phyloP scores from a whole-genome alignment of 176 grass and related monocot species.

The Canna indica region DNA sequence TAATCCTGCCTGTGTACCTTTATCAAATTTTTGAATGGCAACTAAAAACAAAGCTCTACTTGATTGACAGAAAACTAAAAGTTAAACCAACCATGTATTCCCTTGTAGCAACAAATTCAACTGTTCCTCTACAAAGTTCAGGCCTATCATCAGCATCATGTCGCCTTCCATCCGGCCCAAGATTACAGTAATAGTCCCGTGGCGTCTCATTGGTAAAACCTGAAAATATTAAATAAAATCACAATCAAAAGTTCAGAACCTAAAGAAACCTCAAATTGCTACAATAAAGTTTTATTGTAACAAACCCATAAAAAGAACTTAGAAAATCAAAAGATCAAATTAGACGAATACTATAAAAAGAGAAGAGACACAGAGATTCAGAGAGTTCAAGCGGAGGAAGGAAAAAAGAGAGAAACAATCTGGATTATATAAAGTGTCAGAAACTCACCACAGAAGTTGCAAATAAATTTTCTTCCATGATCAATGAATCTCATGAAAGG shows the following conservation, averaged over 20 bases:
- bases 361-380: neutral
- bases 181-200: conserved; percentile 86
- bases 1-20: neutral
- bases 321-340: neutral
- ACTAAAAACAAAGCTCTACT: neutral
- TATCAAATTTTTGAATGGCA: neutral
- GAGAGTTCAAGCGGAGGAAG: neutral
- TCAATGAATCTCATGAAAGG: conserved; percentile 91
- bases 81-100: conserved; percentile 73
- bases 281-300: neutral
- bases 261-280: neutral
- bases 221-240: conserved; percentile 15
- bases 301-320: neutral
- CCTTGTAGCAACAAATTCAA: conserved; percentile 95
- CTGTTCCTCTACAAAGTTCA: conserved; percentile 89
- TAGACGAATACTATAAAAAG: neutral
- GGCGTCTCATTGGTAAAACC: conserved; percentile 93
- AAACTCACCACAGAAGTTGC: conserved; percentile 59
- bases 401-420: neutral
- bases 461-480: conserved; percentile 68
- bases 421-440: neutral
- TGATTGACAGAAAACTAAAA: neutral
- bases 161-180: conserved; percentile 86
- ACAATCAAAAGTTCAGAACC: too few relatives aligned
- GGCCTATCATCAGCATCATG: conserved; percentile 96